Percentiles rank a stretch among this genome's conserved stretches.
Conservation (phyloP, 306 rosid genomes). For the Casuarina cunninghamiana region DNA sequence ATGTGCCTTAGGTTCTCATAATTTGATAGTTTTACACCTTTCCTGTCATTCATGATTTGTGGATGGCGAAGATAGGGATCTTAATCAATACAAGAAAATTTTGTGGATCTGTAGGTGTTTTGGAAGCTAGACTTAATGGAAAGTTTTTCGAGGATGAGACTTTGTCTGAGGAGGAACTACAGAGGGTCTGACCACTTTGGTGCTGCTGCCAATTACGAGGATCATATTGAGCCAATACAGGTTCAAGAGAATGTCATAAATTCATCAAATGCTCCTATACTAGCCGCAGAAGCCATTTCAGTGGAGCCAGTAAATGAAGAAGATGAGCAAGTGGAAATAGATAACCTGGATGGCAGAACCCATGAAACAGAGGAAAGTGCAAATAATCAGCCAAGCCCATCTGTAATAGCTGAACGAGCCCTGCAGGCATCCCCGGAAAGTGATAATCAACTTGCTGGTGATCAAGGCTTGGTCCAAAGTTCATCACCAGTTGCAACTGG, state of each 20-base stretch:
- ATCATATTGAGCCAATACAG: slow-evolving; percentile 42
- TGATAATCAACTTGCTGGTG: slow-evolving; percentile 49
- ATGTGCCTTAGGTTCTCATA: slow-evolving; percentile 21
- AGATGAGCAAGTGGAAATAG: slow-evolving; percentile 63
- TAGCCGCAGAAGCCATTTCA: slow-evolving; percentile 78
- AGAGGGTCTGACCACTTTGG: slow-evolving; percentile 91
- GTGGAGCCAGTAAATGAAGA: slow-evolving; percentile 65
- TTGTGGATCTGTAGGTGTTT: slow-evolving; percentile 53
- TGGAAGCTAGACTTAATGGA: slow-evolving; percentile 98
- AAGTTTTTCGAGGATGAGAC: slow-evolving; percentile 92
- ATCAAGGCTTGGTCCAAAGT: slow-evolving; percentile 52
- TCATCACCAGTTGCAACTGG: slow-evolving; percentile 74
- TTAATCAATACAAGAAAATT: background rate
- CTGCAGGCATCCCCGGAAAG: slow-evolving; percentile 41
- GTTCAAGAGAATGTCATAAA: slow-evolving; percentile 41
- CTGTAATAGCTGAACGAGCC: slow-evolving; percentile 50
- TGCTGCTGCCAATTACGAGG: slow-evolving; percentile 80
- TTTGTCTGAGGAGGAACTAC: slow-evolving; percentile 74
- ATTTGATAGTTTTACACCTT: slow-evolving; percentile 25
- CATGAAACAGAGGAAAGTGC: slow-evolving; percentile 41
- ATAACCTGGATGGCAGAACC: slow-evolving; percentile 49
- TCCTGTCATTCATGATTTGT: background rate
- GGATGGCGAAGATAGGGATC: background rate
- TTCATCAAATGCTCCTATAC: slow-evolving; percentile 62
- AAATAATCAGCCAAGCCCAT: slow-evolving; percentile 44